Base-by-base conservation (phyloP, 257 asterid species). In the Nicotiana noctiflora region DNA sequence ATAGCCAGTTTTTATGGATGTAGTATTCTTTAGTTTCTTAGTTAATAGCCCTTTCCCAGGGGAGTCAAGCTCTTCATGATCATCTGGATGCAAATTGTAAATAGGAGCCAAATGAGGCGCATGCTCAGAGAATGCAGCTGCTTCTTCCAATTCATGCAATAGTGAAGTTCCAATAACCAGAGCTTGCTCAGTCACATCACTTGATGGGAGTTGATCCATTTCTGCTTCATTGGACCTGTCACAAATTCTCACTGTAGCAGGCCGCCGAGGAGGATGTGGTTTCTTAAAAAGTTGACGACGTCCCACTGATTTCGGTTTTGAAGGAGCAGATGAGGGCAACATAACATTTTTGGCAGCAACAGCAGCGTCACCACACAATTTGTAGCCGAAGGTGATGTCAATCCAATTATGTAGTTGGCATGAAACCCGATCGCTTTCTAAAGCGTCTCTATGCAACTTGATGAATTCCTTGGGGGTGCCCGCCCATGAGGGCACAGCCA, bases 401-500 rank as follows among this genome's bases (percentile, higher is more conserved):
- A 95, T 95, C 99, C 99, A 95, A 65, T 91, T 87, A 88, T 95
- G 97, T 87, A 95, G 87, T 61, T 88, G 93, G 27, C 84, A 60
- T 53, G 99, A 93, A 79, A 92, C 98, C 27, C 86, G 89, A 60
- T 84, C 65, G 82, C 97, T 92, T 82, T 95, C 98, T 59, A 95
- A 84, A 80, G 97, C 97, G 82, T 88, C 88, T 84, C 97, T 92
- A 75, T 95, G 99, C 85, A 95, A 88, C 88, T 89, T 89, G 85
- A 95, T 86, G 83, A 95, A 95, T 86, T 90, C 97, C 88, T 89
- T 92, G 21, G 99, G 92, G 75, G 91, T 89, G 76, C 89, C 89
- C 4, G 97, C 98, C 99, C 99, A 93, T 70, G 91, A 87, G 81
- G 99, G 99, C 82, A 95, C 94, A 21, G 94, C 88, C 87, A 95